Base-by-base conservation (phyloP, 2,329 filamentous ascomycete species). In the Lachnellula hyalina region DNA sequence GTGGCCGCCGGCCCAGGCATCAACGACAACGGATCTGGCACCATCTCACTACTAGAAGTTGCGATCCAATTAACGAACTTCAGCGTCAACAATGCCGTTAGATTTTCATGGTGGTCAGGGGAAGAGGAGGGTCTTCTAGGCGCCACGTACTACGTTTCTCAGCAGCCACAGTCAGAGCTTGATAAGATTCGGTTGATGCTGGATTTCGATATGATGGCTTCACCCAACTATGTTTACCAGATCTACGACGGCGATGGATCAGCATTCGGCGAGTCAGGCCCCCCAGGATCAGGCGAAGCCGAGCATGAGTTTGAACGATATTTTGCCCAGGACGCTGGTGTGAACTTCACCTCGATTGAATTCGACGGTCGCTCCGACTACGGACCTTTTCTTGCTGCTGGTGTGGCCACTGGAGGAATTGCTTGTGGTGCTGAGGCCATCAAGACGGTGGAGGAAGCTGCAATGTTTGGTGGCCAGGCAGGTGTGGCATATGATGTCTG, bases 361-460 rank as follows among this genome's bases (percentile, higher is more conserved):
- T 92, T 92, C 62, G 85, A 90, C 62, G 88, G 88, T 6, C 84
- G 88, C 54, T 88, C 84, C 59, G 89, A 93, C 71, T 92, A 93
- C 64, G 86, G 84, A 32, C 85, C 82, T 1, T 92, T 92, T 74
- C 85, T 90, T 62, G 77, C 81, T 19, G 78, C 80, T 51, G 85
- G 84, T 4, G 89, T 91, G 35, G 85, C 88, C 0, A 81, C 81
- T 0, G 87, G 88, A 12, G 88, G 88, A 25, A 81, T 91, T 57
- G 86, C 87, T 51, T 89, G 87, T 1, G 88, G 88, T 40, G 87
- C 88, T 1, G 87, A 91, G 70, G 85, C 80, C 14, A 69, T 88
- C 73, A 92, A 90, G 80, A 89, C 86, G 0, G 72, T 77, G 47
- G 77, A 82, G 34, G 85, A 91, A 67, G 79, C 72, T 1, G 74